These are phyloP conservation scores for Gossypium lobatum DNA, from an alignment of 441 rosid genomes.

Conservation along the genomic window DNA sequence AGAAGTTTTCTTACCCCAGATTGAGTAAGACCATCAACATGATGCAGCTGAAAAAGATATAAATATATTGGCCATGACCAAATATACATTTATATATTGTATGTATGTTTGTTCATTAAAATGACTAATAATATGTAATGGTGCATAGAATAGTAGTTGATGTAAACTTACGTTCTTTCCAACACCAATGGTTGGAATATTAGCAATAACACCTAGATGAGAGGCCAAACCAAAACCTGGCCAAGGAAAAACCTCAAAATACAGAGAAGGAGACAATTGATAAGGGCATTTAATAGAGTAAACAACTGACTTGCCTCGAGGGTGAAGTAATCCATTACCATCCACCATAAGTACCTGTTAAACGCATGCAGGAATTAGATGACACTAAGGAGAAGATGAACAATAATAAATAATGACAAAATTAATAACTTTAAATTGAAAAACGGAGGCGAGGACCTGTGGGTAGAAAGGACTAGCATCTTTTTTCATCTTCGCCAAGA, in stretches of 20 bases:
- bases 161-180: constrained; percentile 62
- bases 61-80: not conserved
- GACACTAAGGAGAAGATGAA: constrained; percentile 7
- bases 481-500: constrained; percentile 61
- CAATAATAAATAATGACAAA: not conserved
- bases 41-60: constrained; percentile 55
- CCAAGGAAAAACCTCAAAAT: constrained; percentile 12
- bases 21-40: constrained; percentile 76
- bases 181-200: constrained; percentile 76
- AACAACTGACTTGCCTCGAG: constrained; percentile 52
- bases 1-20: constrained; percentile 50
- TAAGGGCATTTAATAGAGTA: not conserved
- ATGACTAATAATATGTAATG: not conserved
- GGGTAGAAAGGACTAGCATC: constrained; percentile 49
- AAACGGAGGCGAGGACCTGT: constrained; percentile 41
- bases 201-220: constrained; percentile 79
- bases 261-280: not conserved
- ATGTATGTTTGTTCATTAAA: not conserved
- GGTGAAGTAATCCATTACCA: constrained; percentile 92
- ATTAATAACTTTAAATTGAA: not conserved
- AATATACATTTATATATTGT: not conserved
- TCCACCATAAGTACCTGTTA: constrained; percentile 71
- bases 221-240: constrained; percentile 90
- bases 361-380: constrained; percentile 13
- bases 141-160: not conserved